Evolutionary conservation across 805 yeast species (phyloP), one percentile per base, ranked within the genome.

Genomic region (Myxozyma sirexii): DNA sequence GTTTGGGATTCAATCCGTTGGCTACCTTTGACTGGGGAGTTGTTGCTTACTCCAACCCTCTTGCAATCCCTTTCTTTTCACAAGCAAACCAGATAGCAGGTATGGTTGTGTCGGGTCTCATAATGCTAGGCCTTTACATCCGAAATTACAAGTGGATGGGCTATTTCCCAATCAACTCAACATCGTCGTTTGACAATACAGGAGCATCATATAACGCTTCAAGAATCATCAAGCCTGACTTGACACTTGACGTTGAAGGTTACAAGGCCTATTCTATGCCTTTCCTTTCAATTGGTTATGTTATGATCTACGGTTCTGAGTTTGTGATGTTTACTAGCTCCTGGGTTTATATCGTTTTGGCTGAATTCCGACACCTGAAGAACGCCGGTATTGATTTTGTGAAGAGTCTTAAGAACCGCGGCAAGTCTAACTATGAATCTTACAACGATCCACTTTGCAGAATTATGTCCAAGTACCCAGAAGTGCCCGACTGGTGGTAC

Each of bases 1-100:
- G 92, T n/a, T 72, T 85, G 57, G 90, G 89, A 19, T 69, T 84
- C 70, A 71, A 84, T 64, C 91, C 91, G 8, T 70, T 84, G 39
- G 82, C 88, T 15, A 12, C 74, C 79, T 84, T 86, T 68, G 90
- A 86, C 72, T 86, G 89, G 89, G 80, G 62, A 71, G 76, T 49
- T 66, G 68, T 49, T 76, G 79, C 66, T 79, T 81, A 70, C 63
- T 70, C 47, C 41, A 70, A 38, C 72, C 76, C 35, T 73, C 76
- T 63, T 44, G 65, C 42, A 67, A 68, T 43, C 67, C 78, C 37
- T 76, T 80, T 67, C 63, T 76, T 7, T 79, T 78, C 75, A 77
- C 78, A 66, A 78, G 81, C 68, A 15, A 74, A n/a, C n/a, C n/a
- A n/a, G n/a, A n/a, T n/a, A n/a, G n/a, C n/a, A n/a, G n/a, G n/a